A percentile compares a stretch with the other conserved stretches of the same genome.
These are phyloP conservation scores for Trametes villosa DNA, from an alignment of 768 basidiomycete species.

Conservation along the genomic window DNA sequence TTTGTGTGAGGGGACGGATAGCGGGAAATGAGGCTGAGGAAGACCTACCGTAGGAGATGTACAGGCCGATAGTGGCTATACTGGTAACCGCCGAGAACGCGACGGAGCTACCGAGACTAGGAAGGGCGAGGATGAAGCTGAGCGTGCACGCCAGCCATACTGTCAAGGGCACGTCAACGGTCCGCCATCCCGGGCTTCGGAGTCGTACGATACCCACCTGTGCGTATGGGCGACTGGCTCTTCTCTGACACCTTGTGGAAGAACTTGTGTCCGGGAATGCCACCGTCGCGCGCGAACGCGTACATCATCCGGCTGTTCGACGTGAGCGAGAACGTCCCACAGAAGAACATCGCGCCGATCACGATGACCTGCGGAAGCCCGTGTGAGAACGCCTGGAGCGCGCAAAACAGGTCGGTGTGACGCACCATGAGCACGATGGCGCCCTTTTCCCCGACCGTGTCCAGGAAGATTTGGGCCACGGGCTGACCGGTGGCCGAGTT, in stretches of 20 bases:
- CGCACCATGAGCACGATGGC: conserved; percentile 74
- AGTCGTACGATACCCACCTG: conserved; percentile 46
- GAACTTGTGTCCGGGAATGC: conserved; percentile 67
- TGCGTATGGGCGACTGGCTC: conserved; percentile 68
- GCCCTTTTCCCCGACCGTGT: conserved; percentile 73
- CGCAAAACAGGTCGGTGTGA: not conserved
- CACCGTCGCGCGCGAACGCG: conserved; percentile 77
- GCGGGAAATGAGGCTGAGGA: not conserved
- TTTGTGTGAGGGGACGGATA: not conserved
- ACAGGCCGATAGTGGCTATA: conserved; percentile 77
- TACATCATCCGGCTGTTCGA: conserved; percentile 86
- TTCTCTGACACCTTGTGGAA: conserved; percentile 64
- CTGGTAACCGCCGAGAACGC: conserved; percentile 62
- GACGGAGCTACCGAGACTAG: conserved; percentile 72
- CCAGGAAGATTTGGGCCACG: conserved; percentile 78
- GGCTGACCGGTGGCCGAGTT: conserved; percentile 63
- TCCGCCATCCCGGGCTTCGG: not conserved
- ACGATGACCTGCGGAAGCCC: conserved; percentile 52
- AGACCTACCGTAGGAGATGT: conserved; percentile 68
- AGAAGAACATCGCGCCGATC: conserved; percentile 76
- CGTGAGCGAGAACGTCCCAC: conserved; percentile 78
- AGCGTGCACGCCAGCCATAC: conserved; percentile 82
- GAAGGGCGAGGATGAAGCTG: conserved; percentile 75
- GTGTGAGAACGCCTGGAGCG: not conserved
- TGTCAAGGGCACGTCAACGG: conserved; percentile 25